phyloP scores from a whole-genome alignment of 495 filamentous ascomycete genomes.

The Lasiosphaeris hirsuta region DNA sequence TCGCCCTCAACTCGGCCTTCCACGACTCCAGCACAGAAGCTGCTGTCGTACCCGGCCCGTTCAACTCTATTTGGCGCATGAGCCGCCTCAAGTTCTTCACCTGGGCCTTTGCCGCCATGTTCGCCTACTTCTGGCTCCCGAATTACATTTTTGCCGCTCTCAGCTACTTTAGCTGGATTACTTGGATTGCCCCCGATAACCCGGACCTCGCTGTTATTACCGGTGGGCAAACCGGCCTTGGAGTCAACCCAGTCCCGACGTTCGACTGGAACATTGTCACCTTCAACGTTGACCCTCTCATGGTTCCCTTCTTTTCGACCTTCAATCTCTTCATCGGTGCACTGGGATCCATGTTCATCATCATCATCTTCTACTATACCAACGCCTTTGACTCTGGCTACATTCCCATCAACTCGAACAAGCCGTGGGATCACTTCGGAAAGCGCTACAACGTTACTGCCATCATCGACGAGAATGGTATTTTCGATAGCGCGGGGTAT shows the following conservation, averaged over 20 bases:
- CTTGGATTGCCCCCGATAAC: slow-evolving; percentile 42
- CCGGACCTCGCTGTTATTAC: slow-evolving; percentile 28
- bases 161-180: slow-evolving; percentile 41
- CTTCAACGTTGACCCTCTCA: slow-evolving; percentile 35
- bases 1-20: slow-evolving; percentile 44
- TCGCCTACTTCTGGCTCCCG: slow-evolving; percentile 45
- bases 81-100: slow-evolving; percentile 37
- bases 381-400: slow-evolving; percentile 40
- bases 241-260: slow-evolving; percentile 39
- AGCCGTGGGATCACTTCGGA: slow-evolving; percentile 38
- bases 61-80: slow-evolving; percentile 31
- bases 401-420: slow-evolving; percentile 39
- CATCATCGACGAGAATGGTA: slow-evolving; percentile 33
- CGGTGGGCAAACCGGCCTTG: slow-evolving; percentile 33
- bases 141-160: slow-evolving; percentile 41
- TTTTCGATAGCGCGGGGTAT: slow-evolving; percentile 38
- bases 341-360: slow-evolving; percentile 27
- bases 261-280: slow-evolving; percentile 43
- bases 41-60: slow-evolving; percentile 29
- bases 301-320: slow-evolving; percentile 44
- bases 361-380: slow-evolving; percentile 35
- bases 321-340: slow-evolving; percentile 39
- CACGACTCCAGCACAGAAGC: slow-evolving; percentile 33
- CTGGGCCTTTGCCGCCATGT: slow-evolving; percentile 35
- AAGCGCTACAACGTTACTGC: slow-evolving; percentile 35